A percentile compares a stretch with the other conserved stretches of the same genome.
Conservation (phyloP, 441 rosid species). For the Breynia disticha region DNA sequence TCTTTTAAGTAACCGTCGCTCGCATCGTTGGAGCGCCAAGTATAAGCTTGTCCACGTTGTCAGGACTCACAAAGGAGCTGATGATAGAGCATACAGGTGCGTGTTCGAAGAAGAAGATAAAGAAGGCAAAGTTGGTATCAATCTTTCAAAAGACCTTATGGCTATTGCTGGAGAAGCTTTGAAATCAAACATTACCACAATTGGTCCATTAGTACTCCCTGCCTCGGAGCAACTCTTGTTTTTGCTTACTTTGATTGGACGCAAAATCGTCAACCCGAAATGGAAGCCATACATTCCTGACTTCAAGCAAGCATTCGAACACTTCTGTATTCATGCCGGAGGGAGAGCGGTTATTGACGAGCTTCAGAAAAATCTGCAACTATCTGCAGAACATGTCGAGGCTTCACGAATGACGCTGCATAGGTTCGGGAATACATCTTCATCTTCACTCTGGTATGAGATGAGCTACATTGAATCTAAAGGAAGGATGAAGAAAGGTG, state of each 20-base stretch:
- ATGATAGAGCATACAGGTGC: constrained; percentile 68
- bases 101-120: constrained; percentile 78
- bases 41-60: constrained; percentile 74
- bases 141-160: constrained; percentile 79
- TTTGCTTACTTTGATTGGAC: constrained; percentile 59
- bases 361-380: constrained; percentile 75
- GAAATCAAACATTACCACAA: constrained; percentile 81
- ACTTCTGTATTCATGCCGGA: constrained; percentile 94
- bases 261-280: constrained; percentile 71
- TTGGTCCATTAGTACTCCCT: constrained; percentile 84
- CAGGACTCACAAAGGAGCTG: constrained; percentile 80
- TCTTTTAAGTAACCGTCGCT: constrained; percentile 58
- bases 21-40: constrained; percentile 60
- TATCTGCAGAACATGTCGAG: constrained; percentile 75
- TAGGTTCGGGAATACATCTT: constrained; percentile 86
- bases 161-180: constrained; percentile 92
- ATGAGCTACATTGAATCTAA: constrained; percentile 68
- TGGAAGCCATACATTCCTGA: constrained; percentile 94
- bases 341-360: constrained; percentile 93
- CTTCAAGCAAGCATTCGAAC: constrained; percentile 90
- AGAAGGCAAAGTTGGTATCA: constrained; percentile 71
- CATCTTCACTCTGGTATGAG: constrained; percentile 90
- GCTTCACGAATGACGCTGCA: constrained; percentile 90
- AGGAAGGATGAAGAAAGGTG: constrained; percentile 82
- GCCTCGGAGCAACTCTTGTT: constrained; percentile 84